A percentile compares a stretch with the other conserved stretches of the same genome.
Evolutionary conservation across 805 yeast species (phyloP).

Genomic region (Kodamaea hsintzibuensis): DNA sequence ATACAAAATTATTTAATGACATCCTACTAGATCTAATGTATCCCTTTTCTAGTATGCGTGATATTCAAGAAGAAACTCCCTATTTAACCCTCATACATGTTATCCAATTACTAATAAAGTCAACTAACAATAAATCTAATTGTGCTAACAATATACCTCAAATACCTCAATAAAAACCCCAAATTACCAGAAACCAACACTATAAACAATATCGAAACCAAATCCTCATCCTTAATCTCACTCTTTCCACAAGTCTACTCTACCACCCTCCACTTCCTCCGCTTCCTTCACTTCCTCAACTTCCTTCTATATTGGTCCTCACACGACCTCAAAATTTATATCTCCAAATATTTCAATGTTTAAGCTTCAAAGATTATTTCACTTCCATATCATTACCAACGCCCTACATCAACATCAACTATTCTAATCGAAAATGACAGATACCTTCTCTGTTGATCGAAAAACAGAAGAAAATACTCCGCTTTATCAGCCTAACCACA

Average conservation of each 20-base stretch:
- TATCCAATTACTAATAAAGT: no score
- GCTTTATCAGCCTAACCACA: constrained; percentile 24
- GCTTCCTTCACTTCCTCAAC: not conserved
- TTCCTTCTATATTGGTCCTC: not conserved
- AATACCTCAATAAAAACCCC: no score
- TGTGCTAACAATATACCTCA: no score
- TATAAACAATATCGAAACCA: no score
- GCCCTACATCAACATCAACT: not conserved
- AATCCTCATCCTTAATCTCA: no score
- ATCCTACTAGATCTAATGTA: no score
- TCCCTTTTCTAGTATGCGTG: no score
- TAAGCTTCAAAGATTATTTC: not conserved
- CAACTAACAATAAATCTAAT: no score
- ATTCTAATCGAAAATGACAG: constrained; percentile 6
- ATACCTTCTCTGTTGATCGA: constrained; percentile 36
- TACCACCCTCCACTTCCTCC: not conserved
- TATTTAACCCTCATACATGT: no score
- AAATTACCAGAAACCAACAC: no score
- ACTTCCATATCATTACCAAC: not conserved
- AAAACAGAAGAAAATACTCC: constrained; percentile 37
- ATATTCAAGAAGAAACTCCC: no score
- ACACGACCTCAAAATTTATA: not conserved
- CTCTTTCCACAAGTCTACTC: not conserved
- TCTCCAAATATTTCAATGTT: not conserved
- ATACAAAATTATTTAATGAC: no score